Evolutionary conservation across 345 rosid genomes (phyloP).

Genomic region (Passiflora organensis): DNA sequence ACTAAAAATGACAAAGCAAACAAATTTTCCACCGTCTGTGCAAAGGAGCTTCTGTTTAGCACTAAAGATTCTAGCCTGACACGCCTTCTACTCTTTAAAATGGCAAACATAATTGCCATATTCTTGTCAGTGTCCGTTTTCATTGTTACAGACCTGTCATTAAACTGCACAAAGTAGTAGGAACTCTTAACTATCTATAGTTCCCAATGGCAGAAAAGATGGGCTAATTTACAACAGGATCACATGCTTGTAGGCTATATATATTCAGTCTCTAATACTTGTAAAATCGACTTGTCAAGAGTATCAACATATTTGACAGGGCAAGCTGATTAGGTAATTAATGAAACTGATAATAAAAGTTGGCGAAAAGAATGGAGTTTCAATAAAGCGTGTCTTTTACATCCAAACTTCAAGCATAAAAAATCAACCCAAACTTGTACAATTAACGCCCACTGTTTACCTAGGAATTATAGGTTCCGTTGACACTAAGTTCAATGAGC

Average conservation of each 20-base stretch:
- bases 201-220: neutral
- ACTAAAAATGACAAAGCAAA: constrained; percentile 49
- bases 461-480: neutral
- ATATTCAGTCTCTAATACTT: neutral
- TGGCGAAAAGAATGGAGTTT: no score
- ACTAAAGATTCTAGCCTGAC: constrained; percentile 36
- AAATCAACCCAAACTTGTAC: no score
- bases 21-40: constrained; percentile 48
- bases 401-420: no score
- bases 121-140: constrained; percentile 30
- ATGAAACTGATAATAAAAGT: neutral
- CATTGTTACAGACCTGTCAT: constrained; percentile 11
- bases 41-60: constrained; percentile 40
- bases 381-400: no score
- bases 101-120: constrained; percentile 37
- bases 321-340: neutral
- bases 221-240: no score
- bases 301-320: neutral
- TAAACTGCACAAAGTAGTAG: constrained; percentile 24
- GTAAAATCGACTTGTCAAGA: neutral
- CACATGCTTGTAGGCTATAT: neutral
- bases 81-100: constrained; percentile 33
- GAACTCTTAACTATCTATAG: neutral
- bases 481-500: neutral
- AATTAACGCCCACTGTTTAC: neutral